phyloP scores from a whole-genome alignment of 75 land plant genomes.

The Cunninghamia lanceolata region DNA sequence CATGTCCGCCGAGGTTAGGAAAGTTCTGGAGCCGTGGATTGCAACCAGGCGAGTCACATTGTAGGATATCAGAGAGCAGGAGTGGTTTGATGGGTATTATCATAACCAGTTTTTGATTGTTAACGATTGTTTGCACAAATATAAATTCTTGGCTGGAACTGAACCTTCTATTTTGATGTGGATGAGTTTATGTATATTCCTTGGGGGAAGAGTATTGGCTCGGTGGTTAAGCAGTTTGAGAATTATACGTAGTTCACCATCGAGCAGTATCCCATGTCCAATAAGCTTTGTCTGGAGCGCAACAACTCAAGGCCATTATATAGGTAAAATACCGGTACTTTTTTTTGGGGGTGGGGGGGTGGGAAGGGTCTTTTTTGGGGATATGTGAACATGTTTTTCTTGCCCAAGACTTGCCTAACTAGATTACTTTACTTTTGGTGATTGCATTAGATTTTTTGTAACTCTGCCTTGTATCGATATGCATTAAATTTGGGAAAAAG shows the following conservation, averaged over 20 bases:
- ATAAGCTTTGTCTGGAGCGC: slow-evolving; percentile 41
- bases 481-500: too few relatives aligned
- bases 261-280: slow-evolving; percentile 76
- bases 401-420: too few relatives aligned
- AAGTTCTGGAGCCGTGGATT: slow-evolving; percentile 71
- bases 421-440: too few relatives aligned
- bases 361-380: too few relatives aligned
- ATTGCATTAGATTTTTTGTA: too few relatives aligned
- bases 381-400: too few relatives aligned
- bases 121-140: slow-evolving; percentile 70
- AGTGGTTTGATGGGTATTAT: too few relatives aligned
- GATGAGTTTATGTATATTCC: slow-evolving; percentile 83
- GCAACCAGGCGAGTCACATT: slow-evolving; percentile 63
- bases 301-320: background rate
- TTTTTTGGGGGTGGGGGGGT: too few relatives aligned
- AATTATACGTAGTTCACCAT: slow-evolving; percentile 74
- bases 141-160: slow-evolving; percentile 58
- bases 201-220: slow-evolving; percentile 30
- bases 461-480: too few relatives aligned
- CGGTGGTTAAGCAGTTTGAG: too few relatives aligned
- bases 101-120: too few relatives aligned
- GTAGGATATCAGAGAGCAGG: slow-evolving; percentile 73
- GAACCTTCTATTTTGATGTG: slow-evolving; percentile 90
- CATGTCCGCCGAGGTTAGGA: slow-evolving; percentile 43
- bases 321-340: background rate